Evolutionary conservation across 257 asterid species (phyloP).

Genomic region (Penstemon barbatus): DNA sequence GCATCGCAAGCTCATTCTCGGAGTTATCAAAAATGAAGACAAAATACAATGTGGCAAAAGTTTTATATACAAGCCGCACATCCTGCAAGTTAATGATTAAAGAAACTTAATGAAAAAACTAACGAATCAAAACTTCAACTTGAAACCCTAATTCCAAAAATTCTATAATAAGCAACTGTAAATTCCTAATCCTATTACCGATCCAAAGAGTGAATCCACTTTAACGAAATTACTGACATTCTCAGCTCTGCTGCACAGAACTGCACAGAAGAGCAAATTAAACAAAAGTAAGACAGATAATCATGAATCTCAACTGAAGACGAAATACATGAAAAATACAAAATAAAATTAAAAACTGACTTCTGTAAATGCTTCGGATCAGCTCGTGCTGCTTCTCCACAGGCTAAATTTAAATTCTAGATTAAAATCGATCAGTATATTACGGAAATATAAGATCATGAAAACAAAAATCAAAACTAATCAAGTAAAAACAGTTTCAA

Average conservation of each 20-base stretch:
- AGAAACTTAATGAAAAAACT: not conserved
- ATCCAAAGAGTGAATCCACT: conserved; percentile 76
- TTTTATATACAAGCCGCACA: conserved; percentile 77
- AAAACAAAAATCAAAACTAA: not conserved
- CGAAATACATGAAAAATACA: not conserved
- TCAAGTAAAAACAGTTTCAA: conserved; percentile 10
- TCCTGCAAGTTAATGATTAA: conserved; percentile 54
- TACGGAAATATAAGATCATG: not conserved
- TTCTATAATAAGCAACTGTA: conserved; percentile 13
- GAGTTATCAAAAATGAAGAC: conserved; percentile 77
- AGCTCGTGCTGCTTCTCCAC: conserved; percentile 94
- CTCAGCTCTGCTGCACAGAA: conserved; percentile 79
- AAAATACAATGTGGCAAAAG: conserved; percentile 81
- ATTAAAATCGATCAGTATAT: conserved; percentile 24
- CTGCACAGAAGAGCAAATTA: conserved; percentile 43
- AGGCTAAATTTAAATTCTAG: conserved; percentile 47
- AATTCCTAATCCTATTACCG: conserved; percentile 41
- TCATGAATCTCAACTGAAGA: not conserved
- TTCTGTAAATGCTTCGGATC: conserved; percentile 74
- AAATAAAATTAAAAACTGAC: conserved; percentile 35
- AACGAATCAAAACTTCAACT: not conserved
- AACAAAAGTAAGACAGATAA: conserved; percentile 7
- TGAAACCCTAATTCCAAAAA: not conserved
- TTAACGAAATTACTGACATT: conserved; percentile 81
- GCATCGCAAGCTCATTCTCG: conserved; percentile 95